A percentile compares a stretch with the other conserved stretches of the same genome.
phyloP scores from a whole-genome alignment of 2,329 filamentous ascomycete species.

The Zasmidium citrigriseum region DNA sequence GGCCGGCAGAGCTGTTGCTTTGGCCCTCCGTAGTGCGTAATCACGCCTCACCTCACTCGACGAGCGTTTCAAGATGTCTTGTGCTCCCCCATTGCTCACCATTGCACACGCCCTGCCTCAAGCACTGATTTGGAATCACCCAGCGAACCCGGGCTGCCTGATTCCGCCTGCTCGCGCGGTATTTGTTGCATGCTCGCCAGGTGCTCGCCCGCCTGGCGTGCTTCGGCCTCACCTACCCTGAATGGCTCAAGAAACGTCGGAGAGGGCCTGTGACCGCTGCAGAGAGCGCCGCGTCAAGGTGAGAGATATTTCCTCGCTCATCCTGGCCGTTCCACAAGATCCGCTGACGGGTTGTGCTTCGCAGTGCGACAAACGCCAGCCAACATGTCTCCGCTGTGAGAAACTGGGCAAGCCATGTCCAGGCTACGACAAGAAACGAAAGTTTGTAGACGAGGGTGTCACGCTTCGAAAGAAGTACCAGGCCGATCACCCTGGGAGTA shows the following conservation, averaged over 20 bases:
- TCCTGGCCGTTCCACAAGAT: background rate
- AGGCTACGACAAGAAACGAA: slow-evolving; percentile 38
- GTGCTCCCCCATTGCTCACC: background rate
- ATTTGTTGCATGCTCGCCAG: background rate
- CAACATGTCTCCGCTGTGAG: slow-evolving; percentile 34
- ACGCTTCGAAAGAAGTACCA: slow-evolving; percentile 35
- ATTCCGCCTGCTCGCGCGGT: background rate
- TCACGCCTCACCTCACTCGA: slow-evolving; percentile 4
- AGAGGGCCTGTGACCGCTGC: slow-evolving; percentile 37
- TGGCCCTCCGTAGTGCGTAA: background rate
- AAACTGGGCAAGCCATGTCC: slow-evolving; percentile 38
- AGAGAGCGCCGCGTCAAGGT: slow-evolving; percentile 38
- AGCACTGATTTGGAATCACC: background rate
- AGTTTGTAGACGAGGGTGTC: slow-evolving; percentile 38
- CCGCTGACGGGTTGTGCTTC: background rate
- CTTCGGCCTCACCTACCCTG: slow-evolving; percentile 5
- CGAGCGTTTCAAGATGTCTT: background rate
- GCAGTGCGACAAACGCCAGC: slow-evolving; percentile 35
- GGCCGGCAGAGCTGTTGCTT: background rate
- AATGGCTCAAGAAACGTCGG: slow-evolving; percentile 30
- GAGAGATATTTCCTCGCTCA: slow-evolving; percentile 6
- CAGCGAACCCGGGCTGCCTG: background rate
- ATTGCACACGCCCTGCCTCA: background rate
- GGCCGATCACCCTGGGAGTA: slow-evolving; percentile 11
- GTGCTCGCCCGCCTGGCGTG: background rate